These are phyloP conservation scores for Eutypa lata DNA, from an alignment of 2,329 filamentous ascomycete genomes.

Conservation along the genomic window DNA sequence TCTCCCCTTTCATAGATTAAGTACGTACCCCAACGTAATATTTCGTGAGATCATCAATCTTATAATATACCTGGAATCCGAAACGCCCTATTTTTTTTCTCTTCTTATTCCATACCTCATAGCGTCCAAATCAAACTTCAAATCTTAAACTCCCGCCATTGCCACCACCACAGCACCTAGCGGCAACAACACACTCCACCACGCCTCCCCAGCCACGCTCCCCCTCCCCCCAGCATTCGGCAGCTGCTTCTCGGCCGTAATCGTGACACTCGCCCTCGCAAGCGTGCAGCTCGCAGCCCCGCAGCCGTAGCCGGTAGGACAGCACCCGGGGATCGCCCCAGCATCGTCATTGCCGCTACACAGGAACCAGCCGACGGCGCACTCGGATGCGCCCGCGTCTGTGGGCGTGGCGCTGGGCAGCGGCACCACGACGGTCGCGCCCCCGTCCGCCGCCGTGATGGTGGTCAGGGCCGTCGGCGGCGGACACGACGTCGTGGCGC, in stretches of 20 bases:
- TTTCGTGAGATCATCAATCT: too few relatives aligned
- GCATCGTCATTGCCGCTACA: conserved; percentile 53
- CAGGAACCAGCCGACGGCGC: conserved; percentile 79
- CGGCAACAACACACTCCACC: conserved; percentile 2
- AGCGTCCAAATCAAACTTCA: background rate
- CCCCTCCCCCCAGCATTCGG: conserved; percentile 25
- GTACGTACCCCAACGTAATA: too few relatives aligned
- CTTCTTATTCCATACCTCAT: background rate
- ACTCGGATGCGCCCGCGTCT: conserved; percentile 36
- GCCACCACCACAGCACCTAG: background rate
- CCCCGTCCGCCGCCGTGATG: conserved; percentile 64
- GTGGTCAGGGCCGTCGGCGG: conserved; percentile 54
- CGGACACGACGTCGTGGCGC: conserved; percentile 76
- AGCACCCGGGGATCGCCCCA: conserved; percentile 74
- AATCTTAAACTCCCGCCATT: background rate
- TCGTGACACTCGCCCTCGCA: conserved; percentile 48
- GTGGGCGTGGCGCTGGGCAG: conserved; percentile 32
- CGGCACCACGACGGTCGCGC: conserved; percentile 69
- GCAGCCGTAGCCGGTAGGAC: conserved; percentile 73
- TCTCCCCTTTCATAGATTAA: too few relatives aligned
- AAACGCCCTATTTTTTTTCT: too few relatives aligned
- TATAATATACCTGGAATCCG: too few relatives aligned
- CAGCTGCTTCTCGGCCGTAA: conserved; percentile 53
- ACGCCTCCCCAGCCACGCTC: background rate
- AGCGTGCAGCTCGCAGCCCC: conserved; percentile 70